Conservation (phyloP, 148 eudicot genomes). For the Pouteria glomerata region DNA sequence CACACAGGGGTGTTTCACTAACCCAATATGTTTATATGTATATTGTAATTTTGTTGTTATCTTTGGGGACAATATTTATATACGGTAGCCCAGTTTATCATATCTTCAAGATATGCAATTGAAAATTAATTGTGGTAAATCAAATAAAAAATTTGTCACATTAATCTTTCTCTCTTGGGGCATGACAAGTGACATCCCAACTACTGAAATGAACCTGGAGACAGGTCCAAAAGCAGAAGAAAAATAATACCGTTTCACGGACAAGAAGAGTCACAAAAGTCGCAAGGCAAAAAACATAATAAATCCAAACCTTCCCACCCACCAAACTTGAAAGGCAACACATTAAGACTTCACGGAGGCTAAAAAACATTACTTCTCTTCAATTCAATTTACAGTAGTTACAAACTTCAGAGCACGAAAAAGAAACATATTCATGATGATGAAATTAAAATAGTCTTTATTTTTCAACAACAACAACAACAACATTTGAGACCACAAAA, state of each 20-base stretch:
- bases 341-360: neutral
- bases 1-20: neutral
- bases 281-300: neutral
- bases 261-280: neutral
- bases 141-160: neutral
- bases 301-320: conserved; percentile 4
- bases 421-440: no score
- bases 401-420: no score
- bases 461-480: neutral
- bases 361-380: neutral
- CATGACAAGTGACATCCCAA: conserved; percentile 10
- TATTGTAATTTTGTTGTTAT: neutral
- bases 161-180: neutral
- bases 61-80: neutral
- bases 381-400: neutral
- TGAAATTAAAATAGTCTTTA: neutral
- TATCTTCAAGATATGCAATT: neutral
- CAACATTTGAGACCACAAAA: no score
- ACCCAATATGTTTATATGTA: no score
- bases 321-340: conserved; percentile 2
- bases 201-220: neutral
- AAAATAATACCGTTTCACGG: neutral
- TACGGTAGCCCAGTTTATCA: neutral
- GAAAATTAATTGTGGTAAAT: neutral
- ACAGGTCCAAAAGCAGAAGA: neutral